Base-by-base conservation (phyloP, 352 stramenopile species). In the Pythium grandisporangium region DNA sequence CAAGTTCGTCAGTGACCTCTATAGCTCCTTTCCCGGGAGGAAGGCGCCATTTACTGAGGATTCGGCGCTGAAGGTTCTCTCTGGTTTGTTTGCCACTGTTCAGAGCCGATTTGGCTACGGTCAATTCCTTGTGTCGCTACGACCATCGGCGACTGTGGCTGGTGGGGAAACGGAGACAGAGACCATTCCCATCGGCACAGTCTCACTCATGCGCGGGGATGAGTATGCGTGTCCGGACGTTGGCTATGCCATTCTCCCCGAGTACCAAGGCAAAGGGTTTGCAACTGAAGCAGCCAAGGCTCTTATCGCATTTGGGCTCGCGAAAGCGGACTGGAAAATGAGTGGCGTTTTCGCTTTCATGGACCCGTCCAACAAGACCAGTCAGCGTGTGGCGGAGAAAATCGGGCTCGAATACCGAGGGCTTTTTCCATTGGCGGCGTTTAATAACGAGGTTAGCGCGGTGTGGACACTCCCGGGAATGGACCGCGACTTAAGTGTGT, bases 71-170 rank as follows among this genome's bases (percentile, higher is more conserved):
- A 35, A 37, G 20, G 21, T 54, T 13, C 38, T 54, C 5, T 8
- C 26, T 12, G 38, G 47, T n/a, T 17, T 40, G 14, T 54, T 54
- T 23, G 39, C 20, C 13, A 33, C 42, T 7, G 47, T 54, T 14
- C 47, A 48, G 32, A 38, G 47, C 38, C 42, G 43, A 26, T 54
- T 54, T 16, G 47, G 47, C 16, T 54, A 54, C 26, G 39, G 47
- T n/a, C 47, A 54, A 35, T 54, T 54, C 25, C 47, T 54, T 16
- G 47, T 54, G 30, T 33, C 32, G 25, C 39, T 48, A 23, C 38
- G 39, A 7, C 38, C 42, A 21, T 48, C 38, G 2, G 13, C 17
- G 6, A 25, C 13, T n/a, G n/a, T n/a, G n/a, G n/a, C n/a, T n/a
- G n/a, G n/a, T n/a, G n/a, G n/a, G n/a, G n/a, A n/a, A n/a, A n/a